Evolutionary conservation across 345 rosid genomes (phyloP).

Genomic region (Schrenkiella parvula): DNA sequence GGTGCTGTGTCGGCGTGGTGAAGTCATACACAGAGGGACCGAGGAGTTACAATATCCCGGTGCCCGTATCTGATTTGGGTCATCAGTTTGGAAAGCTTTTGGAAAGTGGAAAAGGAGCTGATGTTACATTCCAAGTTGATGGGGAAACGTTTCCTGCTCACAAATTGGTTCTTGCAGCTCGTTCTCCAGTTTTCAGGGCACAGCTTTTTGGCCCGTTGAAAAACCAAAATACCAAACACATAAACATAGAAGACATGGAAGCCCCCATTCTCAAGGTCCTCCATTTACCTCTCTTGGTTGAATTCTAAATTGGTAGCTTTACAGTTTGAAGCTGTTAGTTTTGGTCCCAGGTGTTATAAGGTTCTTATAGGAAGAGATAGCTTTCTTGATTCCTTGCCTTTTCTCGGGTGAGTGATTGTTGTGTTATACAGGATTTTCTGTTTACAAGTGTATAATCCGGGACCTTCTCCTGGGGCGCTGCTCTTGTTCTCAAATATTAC

Average conservation of each 20-base stretch:
- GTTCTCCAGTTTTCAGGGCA: conserved; percentile 81
- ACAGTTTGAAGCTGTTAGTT: neutral
- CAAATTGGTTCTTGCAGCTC: conserved; percentile 66
- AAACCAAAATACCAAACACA: conserved; percentile 44
- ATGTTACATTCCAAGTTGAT: conserved; percentile 57
- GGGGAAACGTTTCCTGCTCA: conserved; percentile 68
- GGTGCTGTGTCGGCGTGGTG: conserved; percentile 77
- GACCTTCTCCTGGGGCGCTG: conserved; percentile 51
- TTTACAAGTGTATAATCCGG: conserved; percentile 43
- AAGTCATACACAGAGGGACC: conserved; percentile 72
- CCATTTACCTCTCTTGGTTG: conserved; percentile 3
- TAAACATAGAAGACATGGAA: conserved; percentile 60
- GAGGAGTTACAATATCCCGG: conserved; percentile 49
- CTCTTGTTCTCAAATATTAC: conserved; percentile 51
- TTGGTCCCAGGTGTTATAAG: conserved; percentile 5
- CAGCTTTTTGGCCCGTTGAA: conserved; percentile 76
- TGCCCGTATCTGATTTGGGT: conserved; percentile 58
- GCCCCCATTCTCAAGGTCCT: conserved; percentile 66
- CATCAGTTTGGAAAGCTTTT: conserved; percentile 55
- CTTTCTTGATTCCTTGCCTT: conserved; percentile 48
- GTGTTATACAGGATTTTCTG: conserved; percentile 57
- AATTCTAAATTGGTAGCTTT: neutral
- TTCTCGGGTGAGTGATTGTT: conserved; percentile 58
- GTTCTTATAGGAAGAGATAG: conserved; percentile 35
- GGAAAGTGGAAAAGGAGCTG: conserved; percentile 52